Conservation (phyloP, 1,284 basidiomycete genomes). For the Sporisorium iseilematis-ciliati region DNA sequence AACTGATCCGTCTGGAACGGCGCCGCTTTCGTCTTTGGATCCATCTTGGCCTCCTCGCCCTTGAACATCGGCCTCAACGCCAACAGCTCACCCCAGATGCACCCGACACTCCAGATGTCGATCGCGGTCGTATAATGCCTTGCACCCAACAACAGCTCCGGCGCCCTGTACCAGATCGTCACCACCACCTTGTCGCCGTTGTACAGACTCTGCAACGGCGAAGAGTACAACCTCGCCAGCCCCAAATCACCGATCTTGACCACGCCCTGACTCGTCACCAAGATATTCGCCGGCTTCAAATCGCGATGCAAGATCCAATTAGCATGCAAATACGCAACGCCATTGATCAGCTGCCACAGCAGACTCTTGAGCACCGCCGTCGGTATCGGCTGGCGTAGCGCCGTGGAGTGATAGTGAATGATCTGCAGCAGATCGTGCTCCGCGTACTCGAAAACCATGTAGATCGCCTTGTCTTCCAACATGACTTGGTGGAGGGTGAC, state of each 20-base stretch:
- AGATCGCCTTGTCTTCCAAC: constrained; percentile 88
- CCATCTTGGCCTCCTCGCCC: constrained; percentile 96
- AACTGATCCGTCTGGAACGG: constrained; percentile 79
- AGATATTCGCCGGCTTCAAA: constrained; percentile 98
- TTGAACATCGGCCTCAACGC: constrained; percentile 97
- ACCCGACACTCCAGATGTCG: constrained; percentile 98
- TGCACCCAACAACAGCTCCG: constrained; percentile 91
- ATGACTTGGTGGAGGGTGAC: constrained; percentile 93
- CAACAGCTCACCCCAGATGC: constrained; percentile 94
- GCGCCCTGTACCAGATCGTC: constrained; percentile 98
- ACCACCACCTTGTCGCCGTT: constrained; percentile 96
- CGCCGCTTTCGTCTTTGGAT: constrained; percentile 71
- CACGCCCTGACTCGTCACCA: constrained; percentile 86
- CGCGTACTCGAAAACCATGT: constrained; percentile 97
- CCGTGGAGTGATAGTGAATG: constrained; percentile 95
- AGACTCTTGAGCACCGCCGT: constrained; percentile 88
- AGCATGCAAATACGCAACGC: constrained; percentile 92
- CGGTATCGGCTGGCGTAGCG: constrained; percentile 81
- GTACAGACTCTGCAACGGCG: constrained; percentile 83
- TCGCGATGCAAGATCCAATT: constrained; percentile 96
- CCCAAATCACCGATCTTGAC: constrained; percentile 99
- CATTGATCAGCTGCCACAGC: constrained; percentile 94
- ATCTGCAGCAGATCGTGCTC: constrained; percentile 93
- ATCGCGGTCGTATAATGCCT: constrained; percentile 97
- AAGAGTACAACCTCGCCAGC: constrained; percentile 86